Evolutionary conservation across 2,329 filamentous ascomycete species (phyloP).

Genomic region (Arthrobotrys sinensis): DNA sequence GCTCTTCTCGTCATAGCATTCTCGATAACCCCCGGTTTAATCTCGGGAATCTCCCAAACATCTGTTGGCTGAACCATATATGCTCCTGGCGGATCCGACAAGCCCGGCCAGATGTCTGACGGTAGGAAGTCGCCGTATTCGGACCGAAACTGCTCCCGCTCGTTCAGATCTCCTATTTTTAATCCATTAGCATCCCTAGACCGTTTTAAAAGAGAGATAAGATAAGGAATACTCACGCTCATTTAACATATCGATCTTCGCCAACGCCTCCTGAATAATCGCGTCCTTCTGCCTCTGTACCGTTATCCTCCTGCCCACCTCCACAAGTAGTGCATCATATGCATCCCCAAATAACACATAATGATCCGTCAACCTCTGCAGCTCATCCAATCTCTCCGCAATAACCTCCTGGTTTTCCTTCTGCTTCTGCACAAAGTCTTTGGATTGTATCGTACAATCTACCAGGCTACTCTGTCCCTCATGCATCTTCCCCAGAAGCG

Average conservation of each 20-base stretch:
- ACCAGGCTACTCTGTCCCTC: slow-evolving; percentile 63
- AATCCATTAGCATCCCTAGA: neutral
- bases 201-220: neutral
- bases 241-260: slow-evolving; percentile 81
- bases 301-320: slow-evolving; percentile 81
- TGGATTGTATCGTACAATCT: slow-evolving; percentile 70
- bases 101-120: slow-evolving; percentile 86
- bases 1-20: slow-evolving; percentile 58
- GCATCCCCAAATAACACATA: slow-evolving; percentile 89
- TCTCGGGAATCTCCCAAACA: slow-evolving; percentile 55
- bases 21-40: slow-evolving; percentile 53
- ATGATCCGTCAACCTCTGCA: slow-evolving; percentile 82
- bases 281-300: slow-evolving; percentile 81
- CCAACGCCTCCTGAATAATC: slow-evolving; percentile 83
- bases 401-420: slow-evolving; percentile 81
- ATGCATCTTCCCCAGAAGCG: slow-evolving; percentile 62
- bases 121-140: slow-evolving; percentile 90
- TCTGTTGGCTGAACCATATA: slow-evolving; percentile 65
- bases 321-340: slow-evolving; percentile 86
- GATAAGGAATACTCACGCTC: slow-evolving; percentile 68
- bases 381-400: slow-evolving; percentile 78
- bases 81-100: slow-evolving; percentile 70
- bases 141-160: slow-evolving; percentile 82
- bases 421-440: slow-evolving; percentile 75
- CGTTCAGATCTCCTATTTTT: slow-evolving; percentile 74